Base-by-base conservation (phyloP, 331 rosid species). In the Spiraea crenata region DNA sequence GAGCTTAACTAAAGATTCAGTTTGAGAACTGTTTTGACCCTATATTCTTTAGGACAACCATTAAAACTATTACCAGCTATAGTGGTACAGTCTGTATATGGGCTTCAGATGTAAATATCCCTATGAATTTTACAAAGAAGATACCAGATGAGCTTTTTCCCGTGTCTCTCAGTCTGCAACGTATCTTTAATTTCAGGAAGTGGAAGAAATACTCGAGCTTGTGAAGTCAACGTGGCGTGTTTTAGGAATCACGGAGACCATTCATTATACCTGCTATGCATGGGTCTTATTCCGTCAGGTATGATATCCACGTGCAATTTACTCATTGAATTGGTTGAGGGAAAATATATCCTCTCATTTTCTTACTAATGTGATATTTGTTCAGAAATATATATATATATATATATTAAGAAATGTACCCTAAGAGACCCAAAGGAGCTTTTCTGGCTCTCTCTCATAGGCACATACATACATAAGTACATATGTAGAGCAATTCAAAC, bases 241-340 rank as follows among this genome's bases (percentile, higher is more conserved):
- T 80, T 85, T 93, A 76, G 99, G 99, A 62, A 87, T 93, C 77
- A 89, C 90, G 9, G 99, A 93, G 95, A 93, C 99, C 75, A 87
- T 93, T 65, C 99, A 93, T 81, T 78, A 78, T 71, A 91, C 99
- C 65, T 87, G 97, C 85, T 91, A 84, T 87, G 95, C 95, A 72
- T 93, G 99, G 99, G 96, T 93, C 70, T 81, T 93, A 74, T 91
- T 91, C 80, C 97, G 96, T 57, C 99, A 93, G 97, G 99, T 93
- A 82, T 65, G 65, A 20, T 48, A 57, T 8, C 47, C 41, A 63
- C 63, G 72, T 55, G 54, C 65, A 56, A 48, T 58, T 66, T 73
- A 47, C 45, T 25, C 41, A 20, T 59, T 63, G 47, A 64, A 9
- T 17, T 42, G 38, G 17, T 25, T 25, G 31, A 25, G n/a, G n/a